Conservation (phyloP, 257 asterid genomes). For the Lycium barbarum region DNA sequence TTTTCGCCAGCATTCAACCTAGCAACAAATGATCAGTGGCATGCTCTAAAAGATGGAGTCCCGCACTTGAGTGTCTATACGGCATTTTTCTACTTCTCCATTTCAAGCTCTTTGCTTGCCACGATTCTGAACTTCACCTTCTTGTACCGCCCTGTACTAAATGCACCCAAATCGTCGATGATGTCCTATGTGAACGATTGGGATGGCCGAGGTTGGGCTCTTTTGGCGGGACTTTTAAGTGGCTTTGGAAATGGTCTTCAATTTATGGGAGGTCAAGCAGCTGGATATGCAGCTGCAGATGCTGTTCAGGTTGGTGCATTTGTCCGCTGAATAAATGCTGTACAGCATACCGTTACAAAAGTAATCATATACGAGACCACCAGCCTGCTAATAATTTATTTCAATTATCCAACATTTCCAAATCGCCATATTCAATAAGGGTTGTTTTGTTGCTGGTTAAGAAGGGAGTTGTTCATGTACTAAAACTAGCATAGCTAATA, state of each 20-base stretch:
- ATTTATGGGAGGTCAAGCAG: conserved; percentile 99
- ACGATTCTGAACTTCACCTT: conserved; percentile 68
- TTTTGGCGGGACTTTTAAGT: conserved; percentile 81
- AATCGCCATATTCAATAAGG: background rate
- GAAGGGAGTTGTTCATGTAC: too few relatives aligned
- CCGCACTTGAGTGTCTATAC: conserved; percentile 83
- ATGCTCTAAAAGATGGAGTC: conserved; percentile 59
- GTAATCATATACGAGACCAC: background rate
- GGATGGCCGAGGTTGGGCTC: conserved; percentile 91
- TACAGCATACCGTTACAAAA: background rate
- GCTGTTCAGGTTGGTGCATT: conserved; percentile 79
- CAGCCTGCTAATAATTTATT: background rate
- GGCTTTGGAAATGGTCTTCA: conserved; percentile 98
- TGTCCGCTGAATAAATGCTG: background rate
- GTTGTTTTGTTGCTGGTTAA: too few relatives aligned
- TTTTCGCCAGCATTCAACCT: conserved; percentile 92
- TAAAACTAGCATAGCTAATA: too few relatives aligned
- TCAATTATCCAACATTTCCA: background rate
- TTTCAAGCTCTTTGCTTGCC: conserved; percentile 79
- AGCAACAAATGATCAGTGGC: conserved; percentile 91
- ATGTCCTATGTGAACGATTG: conserved; percentile 74
- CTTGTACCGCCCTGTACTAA: conserved; percentile 68
- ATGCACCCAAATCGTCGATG: conserved; percentile 70
- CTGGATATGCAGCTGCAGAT: conserved; percentile 99
- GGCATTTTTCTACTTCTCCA: conserved; percentile 92